phyloP scores from a whole-genome alignment of 306 rosid species.

The Dryas alaskensis region DNA sequence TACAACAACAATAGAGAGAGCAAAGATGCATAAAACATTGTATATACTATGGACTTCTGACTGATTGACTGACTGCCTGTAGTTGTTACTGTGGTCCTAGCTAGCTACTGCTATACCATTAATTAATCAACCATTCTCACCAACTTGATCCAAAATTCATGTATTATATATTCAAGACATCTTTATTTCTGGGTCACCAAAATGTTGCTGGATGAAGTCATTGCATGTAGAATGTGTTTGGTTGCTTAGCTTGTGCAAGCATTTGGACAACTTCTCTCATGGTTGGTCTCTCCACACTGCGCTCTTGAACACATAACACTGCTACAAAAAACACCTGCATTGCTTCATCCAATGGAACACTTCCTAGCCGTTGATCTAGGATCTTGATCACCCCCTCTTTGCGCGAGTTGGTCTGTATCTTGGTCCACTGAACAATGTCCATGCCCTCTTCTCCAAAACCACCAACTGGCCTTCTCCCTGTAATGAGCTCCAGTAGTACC shows the following conservation, averaged over 20 bases:
- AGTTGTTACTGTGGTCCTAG: constrained; percentile 5
- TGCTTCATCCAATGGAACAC: constrained; percentile 64
- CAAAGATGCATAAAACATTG: constrained; percentile 1
- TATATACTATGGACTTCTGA: neutral
- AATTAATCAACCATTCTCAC: neutral
- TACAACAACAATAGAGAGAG: neutral
- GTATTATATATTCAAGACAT: neutral
- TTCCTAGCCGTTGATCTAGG: constrained; percentile 51
- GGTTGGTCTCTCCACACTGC: constrained; percentile 81
- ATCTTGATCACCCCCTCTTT: constrained; percentile 61
- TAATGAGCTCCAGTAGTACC: constrained; percentile 68
- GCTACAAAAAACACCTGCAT: constrained; percentile 80
- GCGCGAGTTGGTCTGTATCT: constrained; percentile 54
- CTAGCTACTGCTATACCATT: constrained; percentile 11
- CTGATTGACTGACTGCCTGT: neutral
- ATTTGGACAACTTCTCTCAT: constrained; percentile 96
- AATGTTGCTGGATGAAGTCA: constrained; percentile 5
- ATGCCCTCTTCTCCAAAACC: constrained; percentile 85
- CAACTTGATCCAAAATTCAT: neutral
- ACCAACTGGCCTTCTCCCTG: constrained; percentile 73
- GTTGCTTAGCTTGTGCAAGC: constrained; percentile 79
- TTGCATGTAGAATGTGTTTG: constrained; percentile 51
- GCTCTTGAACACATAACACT: constrained; percentile 77
- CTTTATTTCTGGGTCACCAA: constrained; percentile 1
- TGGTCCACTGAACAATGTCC: constrained; percentile 88